Evolutionary conservation across 345 rosid genomes (phyloP), one percentile per base, ranked within the genome.

Genomic region (Psidium guajava): DNA sequence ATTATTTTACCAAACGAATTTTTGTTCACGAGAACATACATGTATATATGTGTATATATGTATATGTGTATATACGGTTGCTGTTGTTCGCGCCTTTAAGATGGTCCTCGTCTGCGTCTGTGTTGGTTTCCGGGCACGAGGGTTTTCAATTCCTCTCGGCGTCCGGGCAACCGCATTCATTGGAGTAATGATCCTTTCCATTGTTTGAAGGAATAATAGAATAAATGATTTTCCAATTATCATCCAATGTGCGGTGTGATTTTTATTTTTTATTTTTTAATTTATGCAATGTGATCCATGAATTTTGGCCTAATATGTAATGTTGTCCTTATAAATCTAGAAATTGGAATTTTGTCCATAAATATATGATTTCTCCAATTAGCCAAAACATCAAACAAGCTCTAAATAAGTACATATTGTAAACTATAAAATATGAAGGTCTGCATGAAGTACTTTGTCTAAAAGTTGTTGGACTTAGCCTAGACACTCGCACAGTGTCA

Each of bases 201-300:
- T 36, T 69, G 24, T 32, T 32, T 36, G 25, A 40, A 69, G 12
- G 24, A 0, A 69, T 69, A 4, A 69, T 18, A 36, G 3, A 22
- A 69, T 18, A 32, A 64, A 32, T 18, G 24, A 18, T 18, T 24
- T 8, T 8, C 22, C 0, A 36, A 69, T 0, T 69, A 32, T 36
- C 2, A 5, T 69, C 20, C 1, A 69, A 69, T 32, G 0, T 18
- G 12, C 9, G 18, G 4, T 36, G 6, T 69, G 22, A 5, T 69
- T 2, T 0, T 1, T 16, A 2, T n/a, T n/a, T n/a, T n/a, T n/a
- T n/a, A 18, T 16, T 0, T 6, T 32, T 8, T 69, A 32, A 69
- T 1, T 69, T 32, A 3, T 36, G 0, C 1, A 69, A 69, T 36
- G 5, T 32, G 6, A 1, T 18, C 6, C 0, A 15, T 32, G 1